Evolutionary conservation across 768 basidiomycete species (phyloP).

Genomic region (Pleurotus tuoliensis): DNA sequence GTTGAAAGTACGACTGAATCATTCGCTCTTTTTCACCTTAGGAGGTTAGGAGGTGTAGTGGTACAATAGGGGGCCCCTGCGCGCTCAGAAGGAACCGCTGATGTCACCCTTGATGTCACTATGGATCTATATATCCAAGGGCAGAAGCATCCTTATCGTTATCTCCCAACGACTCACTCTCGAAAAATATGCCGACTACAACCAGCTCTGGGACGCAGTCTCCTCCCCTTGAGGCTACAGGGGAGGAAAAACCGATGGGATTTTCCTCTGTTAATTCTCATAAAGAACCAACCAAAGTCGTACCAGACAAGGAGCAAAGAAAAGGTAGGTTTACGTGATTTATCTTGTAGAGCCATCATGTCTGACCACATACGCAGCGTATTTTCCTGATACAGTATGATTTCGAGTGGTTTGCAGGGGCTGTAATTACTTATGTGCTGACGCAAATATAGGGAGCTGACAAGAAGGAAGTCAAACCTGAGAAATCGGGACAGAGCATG

Average conservation of each 20-base stretch:
- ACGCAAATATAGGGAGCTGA: no score
- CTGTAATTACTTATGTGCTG: no score
- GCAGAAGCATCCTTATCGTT: no score
- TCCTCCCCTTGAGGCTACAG: constrained; percentile 50
- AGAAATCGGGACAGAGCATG: constrained; percentile 13
- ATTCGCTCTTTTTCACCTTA: no score
- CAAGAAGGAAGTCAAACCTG: background rate
- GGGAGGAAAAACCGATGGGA: constrained; percentile 44
- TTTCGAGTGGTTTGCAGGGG: background rate
- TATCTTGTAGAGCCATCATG: background rate
- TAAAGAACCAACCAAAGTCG: constrained; percentile 23
- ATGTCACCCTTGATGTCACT: no score
- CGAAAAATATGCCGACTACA: background rate
- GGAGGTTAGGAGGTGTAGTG: no score
- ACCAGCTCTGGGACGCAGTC: constrained; percentile 43
- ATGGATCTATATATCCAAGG: no score
- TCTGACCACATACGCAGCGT: background rate
- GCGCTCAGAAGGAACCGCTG: no score
- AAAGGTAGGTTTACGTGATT: constrained; percentile 28
- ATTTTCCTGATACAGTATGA: background rate
- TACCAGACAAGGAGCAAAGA: constrained; percentile 40
- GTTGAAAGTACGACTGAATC: no score
- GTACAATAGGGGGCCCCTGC: no score
- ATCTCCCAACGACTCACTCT: background rate
- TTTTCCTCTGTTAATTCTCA: constrained; percentile 34